phyloP scores from a whole-genome alignment of 805 yeast species.

The Candida pini region DNA sequence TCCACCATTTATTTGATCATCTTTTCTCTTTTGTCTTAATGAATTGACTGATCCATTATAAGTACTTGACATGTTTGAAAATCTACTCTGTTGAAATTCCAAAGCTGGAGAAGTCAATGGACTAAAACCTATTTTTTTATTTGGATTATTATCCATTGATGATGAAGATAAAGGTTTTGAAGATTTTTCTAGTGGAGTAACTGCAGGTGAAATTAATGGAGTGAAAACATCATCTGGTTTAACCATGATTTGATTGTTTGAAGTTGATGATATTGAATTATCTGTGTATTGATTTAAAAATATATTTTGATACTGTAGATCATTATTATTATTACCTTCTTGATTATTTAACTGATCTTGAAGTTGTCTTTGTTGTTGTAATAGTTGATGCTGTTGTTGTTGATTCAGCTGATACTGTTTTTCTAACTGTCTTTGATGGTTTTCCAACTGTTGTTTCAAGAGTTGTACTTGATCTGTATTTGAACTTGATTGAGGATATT shows the following conservation, averaged over 20 bases:
- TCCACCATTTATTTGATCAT: constrained; percentile 15
- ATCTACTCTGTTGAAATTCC: constrained; percentile 36
- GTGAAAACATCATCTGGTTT: constrained; percentile 63
- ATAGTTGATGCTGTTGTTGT: constrained; percentile 11
- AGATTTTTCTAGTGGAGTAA: constrained; percentile 51
- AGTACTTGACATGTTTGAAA: constrained; percentile 3
- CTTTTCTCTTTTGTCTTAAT: constrained; percentile 26
- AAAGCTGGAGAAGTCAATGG: constrained; percentile 70
- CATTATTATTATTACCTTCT: too few species aligned
- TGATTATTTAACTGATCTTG: constrained; percentile 8
- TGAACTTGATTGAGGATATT: too few species aligned
- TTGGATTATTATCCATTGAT: too few species aligned
- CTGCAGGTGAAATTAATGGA: constrained; percentile 73
- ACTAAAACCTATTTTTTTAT: constrained; percentile 25
- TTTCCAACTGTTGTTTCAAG: neutral
- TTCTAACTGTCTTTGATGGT: constrained; percentile 1
- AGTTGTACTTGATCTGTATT: neutral
- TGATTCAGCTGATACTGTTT: constrained; percentile 2
- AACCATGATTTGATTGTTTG: too few species aligned
- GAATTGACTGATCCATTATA: constrained; percentile 8
- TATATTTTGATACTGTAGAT: constrained; percentile 1
- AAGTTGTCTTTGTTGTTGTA: constrained; percentile 16
- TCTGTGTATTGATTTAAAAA: neutral
- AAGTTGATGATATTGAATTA: neutral
- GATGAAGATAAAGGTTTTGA: too few species aligned